phyloP scores from a whole-genome alignment of 2,329 filamentous ascomycete species.

The Tolypocladium ophioglossoides region DNA sequence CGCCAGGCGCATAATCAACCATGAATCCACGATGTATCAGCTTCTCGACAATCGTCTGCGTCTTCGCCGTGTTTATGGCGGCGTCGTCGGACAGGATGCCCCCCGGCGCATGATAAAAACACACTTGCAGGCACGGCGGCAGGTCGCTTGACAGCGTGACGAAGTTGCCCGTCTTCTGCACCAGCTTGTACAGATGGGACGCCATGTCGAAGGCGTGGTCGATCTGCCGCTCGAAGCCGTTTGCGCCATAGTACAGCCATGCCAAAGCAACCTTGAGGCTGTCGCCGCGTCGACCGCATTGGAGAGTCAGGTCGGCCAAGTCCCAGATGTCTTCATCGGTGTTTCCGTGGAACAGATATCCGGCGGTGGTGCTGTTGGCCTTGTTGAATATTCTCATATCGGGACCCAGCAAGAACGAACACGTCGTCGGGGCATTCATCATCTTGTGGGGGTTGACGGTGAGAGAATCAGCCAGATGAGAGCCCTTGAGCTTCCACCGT shows the following conservation, averaged over 20 bases:
- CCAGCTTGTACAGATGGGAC: constrained; percentile 49
- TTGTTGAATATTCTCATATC: constrained; percentile 69
- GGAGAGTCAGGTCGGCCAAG: constrained; percentile 82
- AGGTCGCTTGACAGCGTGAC: constrained; percentile 64
- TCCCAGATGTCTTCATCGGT: constrained; percentile 62
- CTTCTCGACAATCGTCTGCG: constrained; percentile 35
- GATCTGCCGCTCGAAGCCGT: constrained; percentile 60
- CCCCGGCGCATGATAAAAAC: constrained; percentile 70
- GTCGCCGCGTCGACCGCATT: constrained; percentile 83
- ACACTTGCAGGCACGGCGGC: constrained; percentile 84
- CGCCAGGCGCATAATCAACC: constrained; percentile 50
- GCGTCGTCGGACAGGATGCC: constrained; percentile 34
- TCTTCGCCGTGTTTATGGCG: constrained; percentile 37
- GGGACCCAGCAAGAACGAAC: constrained; percentile 73
- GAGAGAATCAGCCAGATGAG: constrained; percentile 66
- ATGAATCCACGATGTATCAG: constrained; percentile 45
- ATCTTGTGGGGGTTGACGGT: constrained; percentile 96
- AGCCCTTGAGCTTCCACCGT: constrained; percentile 54
- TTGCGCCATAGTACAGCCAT: constrained; percentile 80
- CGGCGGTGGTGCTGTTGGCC: constrained; percentile 79
- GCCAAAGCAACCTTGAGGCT: constrained; percentile 76
- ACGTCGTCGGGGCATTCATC: constrained; percentile 84
- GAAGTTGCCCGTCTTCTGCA: constrained; percentile 50
- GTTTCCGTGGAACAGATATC: constrained; percentile 68
- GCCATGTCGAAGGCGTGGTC: constrained; percentile 66